Base-by-base conservation (phyloP, 2,329 filamentous ascomycete species). In the Fusarium nanum region DNA sequence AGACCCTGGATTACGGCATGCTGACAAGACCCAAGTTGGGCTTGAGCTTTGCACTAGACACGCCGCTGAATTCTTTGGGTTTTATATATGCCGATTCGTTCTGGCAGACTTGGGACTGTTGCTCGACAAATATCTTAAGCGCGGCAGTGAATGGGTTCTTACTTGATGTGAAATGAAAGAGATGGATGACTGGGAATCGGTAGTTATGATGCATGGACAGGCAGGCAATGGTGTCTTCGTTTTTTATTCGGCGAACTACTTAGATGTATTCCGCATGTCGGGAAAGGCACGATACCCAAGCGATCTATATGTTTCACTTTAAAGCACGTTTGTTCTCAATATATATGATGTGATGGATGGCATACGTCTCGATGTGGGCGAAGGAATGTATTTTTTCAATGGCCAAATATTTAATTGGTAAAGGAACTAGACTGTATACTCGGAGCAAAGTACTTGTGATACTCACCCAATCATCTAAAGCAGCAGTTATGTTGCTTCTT, bases 81-180 rank as follows among this genome's bases (percentile, higher is more conserved):
- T 99, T 80, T 98, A 96, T 79, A 87, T 99, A 28, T 98, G 95
- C 80, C 91, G 96, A 20, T 99, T 99, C 78, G 94, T 94, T n/a
- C 84, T 99, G 65, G 86, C 90, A 6, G 96, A 99, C 79, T 83
- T 99, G 66, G 87, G 90, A 41, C 80, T 96, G 77, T 85, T 99
- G 83, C 84, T 99, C 73, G 96, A 99, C 80, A 99, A 98, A 79
- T 98, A 96, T 77, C 91, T 99, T 79, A 99, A 99, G 85, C 89
- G 94, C 71, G 94, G 95, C 25, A 97, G 92, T 75, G 95, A 99
- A 84, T 99, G 95, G 95, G 94, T 98, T 61, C 74, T 85, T 18
- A 74, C 77, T 64, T 80, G 70, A 79, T 64, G 57, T 49, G 48
- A 56, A 42, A 66, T 34, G 58, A 56, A 64, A 32, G 56, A 58